phyloP scores from a whole-genome alignment of 1,284 basidiomycete species.

The Thelephora terrestris region DNA sequence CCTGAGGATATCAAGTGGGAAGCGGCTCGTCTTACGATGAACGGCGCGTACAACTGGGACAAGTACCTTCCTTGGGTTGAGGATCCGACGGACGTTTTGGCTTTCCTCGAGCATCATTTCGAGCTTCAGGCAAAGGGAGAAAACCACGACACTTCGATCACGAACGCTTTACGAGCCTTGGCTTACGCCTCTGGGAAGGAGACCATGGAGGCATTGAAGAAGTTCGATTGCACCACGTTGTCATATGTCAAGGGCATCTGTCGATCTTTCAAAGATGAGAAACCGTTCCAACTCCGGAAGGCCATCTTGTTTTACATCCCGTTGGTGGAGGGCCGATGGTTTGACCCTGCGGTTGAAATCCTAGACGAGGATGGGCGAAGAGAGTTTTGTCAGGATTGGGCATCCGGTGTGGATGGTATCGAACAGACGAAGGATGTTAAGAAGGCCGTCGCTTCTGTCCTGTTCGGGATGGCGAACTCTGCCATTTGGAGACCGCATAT shows the following conservation, averaged over 20 bases:
- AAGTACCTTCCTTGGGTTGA: no score
- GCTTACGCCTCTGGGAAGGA: background rate
- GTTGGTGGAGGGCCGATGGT: background rate
- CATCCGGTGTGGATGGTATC: background rate
- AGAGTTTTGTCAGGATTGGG: background rate
- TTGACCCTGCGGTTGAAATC: background rate
- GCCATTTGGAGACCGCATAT: background rate
- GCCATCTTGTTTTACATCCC: background rate
- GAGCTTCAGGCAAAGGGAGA: background rate
- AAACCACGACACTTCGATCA: background rate
- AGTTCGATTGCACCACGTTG: background rate
- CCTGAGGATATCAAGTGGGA: background rate
- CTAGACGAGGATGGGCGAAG: background rate
- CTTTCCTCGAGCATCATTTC: constrained; percentile 1
- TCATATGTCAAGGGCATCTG: background rate
- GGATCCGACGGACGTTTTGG: background rate
- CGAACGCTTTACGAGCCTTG: no score
- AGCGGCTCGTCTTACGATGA: background rate
- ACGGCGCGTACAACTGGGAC: background rate
- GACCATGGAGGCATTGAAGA: background rate
- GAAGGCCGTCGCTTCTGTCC: background rate
- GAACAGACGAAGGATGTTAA: background rate
- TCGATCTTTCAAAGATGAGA: background rate
- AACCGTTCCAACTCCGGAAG: background rate
- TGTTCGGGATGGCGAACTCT: background rate